Conservation (phyloP, 2,329 filamentous ascomycete species). For the Colletotrichum chrysophilum region DNA sequence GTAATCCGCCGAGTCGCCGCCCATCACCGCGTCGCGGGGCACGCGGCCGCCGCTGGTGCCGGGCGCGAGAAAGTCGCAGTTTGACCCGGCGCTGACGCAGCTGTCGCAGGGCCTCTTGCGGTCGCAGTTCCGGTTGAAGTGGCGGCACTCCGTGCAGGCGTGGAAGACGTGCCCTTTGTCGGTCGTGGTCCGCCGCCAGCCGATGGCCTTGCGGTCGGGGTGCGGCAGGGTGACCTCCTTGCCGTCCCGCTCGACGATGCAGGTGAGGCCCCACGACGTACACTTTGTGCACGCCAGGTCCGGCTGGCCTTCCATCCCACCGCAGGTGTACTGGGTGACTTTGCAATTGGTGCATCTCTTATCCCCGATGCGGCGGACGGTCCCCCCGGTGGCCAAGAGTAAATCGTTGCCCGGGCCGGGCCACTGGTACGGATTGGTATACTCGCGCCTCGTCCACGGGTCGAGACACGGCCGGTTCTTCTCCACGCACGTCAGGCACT, state of each 20-base stretch:
- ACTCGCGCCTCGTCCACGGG: conserved; percentile 13
- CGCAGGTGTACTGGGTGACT: not conserved
- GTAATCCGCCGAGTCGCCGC: conserved; percentile 33
- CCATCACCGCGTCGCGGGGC: not conserved
- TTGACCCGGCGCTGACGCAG: conserved; percentile 26
- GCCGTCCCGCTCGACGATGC: not conserved
- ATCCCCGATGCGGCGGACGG: not conserved
- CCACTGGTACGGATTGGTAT: not conserved
- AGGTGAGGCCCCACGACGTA: conserved; percentile 13
- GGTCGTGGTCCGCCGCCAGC: not conserved
- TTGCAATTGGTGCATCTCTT: conserved; percentile 4
- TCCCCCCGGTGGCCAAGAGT: not conserved
- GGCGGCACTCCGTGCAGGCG: conserved; percentile 3
- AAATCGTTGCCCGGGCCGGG: not conserved
- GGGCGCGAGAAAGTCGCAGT: conserved; percentile 19
- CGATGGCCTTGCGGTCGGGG: conserved; percentile 8
- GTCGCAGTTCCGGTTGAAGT: conserved; percentile 30
- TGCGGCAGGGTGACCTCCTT: not conserved
- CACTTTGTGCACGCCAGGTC: conserved; percentile 20
- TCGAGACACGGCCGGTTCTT: conserved; percentile 25
- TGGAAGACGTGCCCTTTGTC: not conserved
- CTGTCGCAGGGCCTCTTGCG: conserved; percentile 42
- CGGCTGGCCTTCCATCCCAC: not conserved
- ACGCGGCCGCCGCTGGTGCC: not conserved
- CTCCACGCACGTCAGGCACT: conserved; percentile 21